phyloP scores from a whole-genome alignment of 345 rosid species.

The Euphorbia pulcherrima region DNA sequence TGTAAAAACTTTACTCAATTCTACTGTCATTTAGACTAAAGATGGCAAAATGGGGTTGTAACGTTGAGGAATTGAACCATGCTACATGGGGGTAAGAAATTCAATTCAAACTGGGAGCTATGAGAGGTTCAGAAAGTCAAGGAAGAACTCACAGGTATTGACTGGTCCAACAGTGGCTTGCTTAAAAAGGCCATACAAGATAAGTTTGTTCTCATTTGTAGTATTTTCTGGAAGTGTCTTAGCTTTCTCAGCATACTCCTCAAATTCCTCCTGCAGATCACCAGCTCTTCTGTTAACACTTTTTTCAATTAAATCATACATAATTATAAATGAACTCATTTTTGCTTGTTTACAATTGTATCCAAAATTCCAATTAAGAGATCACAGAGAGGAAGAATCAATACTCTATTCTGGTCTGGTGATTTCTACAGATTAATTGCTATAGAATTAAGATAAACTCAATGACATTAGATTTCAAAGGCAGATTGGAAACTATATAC shows the following conservation, averaged over 20 bases:
- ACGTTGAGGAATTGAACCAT: too few species aligned
- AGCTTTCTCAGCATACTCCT: conserved; percentile 62
- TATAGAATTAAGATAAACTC: too few species aligned
- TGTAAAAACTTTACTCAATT: neutral
- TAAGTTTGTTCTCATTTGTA: conserved; percentile 62
- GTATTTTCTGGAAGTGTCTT: conserved; percentile 53
- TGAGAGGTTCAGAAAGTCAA: neutral
- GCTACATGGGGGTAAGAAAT: neutral
- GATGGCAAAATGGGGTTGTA: neutral
- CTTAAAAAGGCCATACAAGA: conserved; percentile 78
- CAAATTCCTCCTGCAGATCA: conserved; percentile 62
- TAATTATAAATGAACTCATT: neutral
- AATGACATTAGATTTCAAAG: too few species aligned
- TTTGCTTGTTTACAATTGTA: neutral
- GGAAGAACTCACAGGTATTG: conserved; percentile 48
- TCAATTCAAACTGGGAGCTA: neutral
- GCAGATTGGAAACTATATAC: too few species aligned
- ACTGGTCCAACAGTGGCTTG: conserved; percentile 81
- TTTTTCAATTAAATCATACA: neutral
- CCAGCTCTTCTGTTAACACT: neutral
- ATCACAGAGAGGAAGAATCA: neutral
- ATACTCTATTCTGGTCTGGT: neutral
- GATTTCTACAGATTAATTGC: neutral
- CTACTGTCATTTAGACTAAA: too few species aligned
- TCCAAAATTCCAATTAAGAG: neutral